phyloP scores from a whole-genome alignment of 2,329 filamentous ascomycete species.

The Stachybotrys chartarum region DNA sequence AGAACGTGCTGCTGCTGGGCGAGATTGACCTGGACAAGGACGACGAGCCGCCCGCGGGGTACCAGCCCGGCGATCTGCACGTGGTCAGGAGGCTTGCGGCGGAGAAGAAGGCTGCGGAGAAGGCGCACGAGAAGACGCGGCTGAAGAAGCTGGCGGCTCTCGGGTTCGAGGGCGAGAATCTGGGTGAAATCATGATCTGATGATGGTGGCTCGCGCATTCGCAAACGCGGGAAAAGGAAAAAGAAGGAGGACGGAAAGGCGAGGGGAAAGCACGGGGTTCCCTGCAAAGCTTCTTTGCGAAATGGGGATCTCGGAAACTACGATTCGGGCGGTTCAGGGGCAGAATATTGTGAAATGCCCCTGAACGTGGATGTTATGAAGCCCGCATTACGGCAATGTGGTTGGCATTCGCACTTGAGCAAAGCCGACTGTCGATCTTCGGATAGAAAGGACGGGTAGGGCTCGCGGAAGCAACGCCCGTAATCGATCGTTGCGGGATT shows the following conservation, averaged over 20 bases:
- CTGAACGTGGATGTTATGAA: slow-evolving; percentile 4
- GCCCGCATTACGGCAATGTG: neutral
- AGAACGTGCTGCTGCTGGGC: slow-evolving; percentile 92
- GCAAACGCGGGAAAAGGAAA: neutral
- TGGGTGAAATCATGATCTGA: slow-evolving; percentile 64
- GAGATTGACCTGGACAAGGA: slow-evolving; percentile 97
- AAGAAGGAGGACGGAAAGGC: neutral
- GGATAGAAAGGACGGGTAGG: too few species aligned
- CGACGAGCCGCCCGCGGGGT: slow-evolving; percentile 74
- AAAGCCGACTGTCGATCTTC: too few species aligned
- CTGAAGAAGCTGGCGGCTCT: slow-evolving; percentile 65
- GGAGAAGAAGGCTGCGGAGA: slow-evolving; percentile 61
- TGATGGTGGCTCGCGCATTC: neutral
- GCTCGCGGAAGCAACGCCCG: too few species aligned
- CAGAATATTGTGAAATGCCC: slow-evolving; percentile 62
- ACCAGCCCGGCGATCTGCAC: slow-evolving; percentile 56
- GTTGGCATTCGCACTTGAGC: too few species aligned
- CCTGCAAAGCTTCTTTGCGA: neutral
- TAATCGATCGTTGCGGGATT: too few species aligned
- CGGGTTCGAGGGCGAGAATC: slow-evolving; percentile 83
- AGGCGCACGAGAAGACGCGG: slow-evolving; percentile 65
- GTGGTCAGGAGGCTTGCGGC: slow-evolving; percentile 68
- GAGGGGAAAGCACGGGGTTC: neutral
- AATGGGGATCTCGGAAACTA: slow-evolving; percentile 1
- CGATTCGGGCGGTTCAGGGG: slow-evolving; percentile 23